A percentile compares a stretch with the other conserved stretches of the same genome.
Evolutionary conservation across 805 yeast genomes (phyloP).

Genomic region (Cyberlindnera samutprakarnensis): DNA sequence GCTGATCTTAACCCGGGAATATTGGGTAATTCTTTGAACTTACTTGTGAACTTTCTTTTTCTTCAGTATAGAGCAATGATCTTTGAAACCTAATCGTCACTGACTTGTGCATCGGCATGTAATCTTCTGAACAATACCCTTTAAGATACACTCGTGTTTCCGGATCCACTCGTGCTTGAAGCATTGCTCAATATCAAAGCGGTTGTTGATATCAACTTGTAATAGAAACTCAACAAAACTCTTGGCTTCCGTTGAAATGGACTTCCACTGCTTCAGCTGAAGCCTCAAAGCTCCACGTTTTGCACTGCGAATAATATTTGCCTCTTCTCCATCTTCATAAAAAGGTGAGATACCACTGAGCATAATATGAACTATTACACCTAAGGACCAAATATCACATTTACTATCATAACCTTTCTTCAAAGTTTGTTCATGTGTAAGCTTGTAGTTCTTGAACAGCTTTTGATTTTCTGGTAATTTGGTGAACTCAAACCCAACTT

Average conservation of each 20-base stretch:
- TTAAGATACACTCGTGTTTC: constrained; percentile 29
- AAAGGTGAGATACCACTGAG: constrained; percentile 62
- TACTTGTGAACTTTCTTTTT: too few relatives aligned
- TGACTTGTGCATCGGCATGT: background rate
- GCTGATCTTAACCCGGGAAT: too few relatives aligned
- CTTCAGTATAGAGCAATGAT: too few relatives aligned
- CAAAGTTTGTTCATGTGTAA: background rate
- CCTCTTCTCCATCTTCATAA: constrained; percentile 37
- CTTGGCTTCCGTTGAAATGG: constrained; percentile 35
- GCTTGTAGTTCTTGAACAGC: constrained; percentile 20
- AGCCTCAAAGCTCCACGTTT: constrained; percentile 34
- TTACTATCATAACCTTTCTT: constrained; percentile 35
- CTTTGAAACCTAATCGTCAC: too few relatives aligned
- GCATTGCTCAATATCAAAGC: constrained; percentile 33
- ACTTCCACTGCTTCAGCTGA: constrained; percentile 33
- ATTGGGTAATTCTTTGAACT: too few relatives aligned
- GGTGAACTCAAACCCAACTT: constrained; percentile 41
- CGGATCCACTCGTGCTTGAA: constrained; percentile 42
- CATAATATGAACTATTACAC: constrained; percentile 51
- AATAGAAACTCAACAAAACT: constrained; percentile 36
- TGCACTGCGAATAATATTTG: constrained; percentile 34
- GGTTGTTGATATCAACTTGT: constrained; percentile 27
- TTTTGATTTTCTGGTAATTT: constrained; percentile 20
- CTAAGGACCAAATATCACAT: constrained; percentile 68
- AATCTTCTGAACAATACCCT: constrained; percentile 29